These are phyloP conservation scores for Acacia crassicarpa DNA, from an alignment of 306 rosid genomes.

Conservation along the genomic window DNA sequence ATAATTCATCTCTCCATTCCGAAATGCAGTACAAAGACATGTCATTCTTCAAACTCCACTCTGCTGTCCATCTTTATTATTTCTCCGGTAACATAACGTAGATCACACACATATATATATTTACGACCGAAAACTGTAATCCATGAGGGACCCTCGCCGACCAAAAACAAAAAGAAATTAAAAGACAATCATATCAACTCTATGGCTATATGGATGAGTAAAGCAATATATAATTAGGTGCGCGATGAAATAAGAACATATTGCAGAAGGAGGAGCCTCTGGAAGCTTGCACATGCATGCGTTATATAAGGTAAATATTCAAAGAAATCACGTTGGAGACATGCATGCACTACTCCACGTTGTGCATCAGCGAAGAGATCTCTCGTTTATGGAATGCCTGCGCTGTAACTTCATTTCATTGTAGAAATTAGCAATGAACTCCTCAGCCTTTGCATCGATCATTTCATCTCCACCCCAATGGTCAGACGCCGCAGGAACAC, in stretches of 20 bases:
- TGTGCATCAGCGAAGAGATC: conserved; percentile 41
- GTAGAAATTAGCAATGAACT: conserved; percentile 73
- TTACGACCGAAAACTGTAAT: not conserved
- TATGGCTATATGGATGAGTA: not conserved
- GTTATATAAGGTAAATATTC: not conserved
- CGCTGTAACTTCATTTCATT: conserved; percentile 65
- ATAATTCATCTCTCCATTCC: conserved; percentile 11
- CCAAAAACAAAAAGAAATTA: not conserved
- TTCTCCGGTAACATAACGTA: not conserved
- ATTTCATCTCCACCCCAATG: conserved; percentile 43
- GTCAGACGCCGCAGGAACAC: not conserved
- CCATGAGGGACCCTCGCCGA: not conserved
- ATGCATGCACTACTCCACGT: not conserved
- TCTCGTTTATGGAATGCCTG: conserved; percentile 9
- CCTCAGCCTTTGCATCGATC: conserved; percentile 78
- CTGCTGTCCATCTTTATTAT: not conserved
- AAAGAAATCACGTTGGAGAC: not conserved
- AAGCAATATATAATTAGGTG: not conserved
- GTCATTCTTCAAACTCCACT: not conserved
- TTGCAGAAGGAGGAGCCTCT: not conserved
- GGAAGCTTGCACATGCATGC: not conserved
- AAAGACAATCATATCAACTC: not conserved
- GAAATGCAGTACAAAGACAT: not conserved
- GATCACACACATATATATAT: not conserved
- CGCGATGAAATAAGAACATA: not conserved